Base-by-base conservation (phyloP, 1,139 yeast genomes). In the Entelexis paramagnoliae region DNA sequence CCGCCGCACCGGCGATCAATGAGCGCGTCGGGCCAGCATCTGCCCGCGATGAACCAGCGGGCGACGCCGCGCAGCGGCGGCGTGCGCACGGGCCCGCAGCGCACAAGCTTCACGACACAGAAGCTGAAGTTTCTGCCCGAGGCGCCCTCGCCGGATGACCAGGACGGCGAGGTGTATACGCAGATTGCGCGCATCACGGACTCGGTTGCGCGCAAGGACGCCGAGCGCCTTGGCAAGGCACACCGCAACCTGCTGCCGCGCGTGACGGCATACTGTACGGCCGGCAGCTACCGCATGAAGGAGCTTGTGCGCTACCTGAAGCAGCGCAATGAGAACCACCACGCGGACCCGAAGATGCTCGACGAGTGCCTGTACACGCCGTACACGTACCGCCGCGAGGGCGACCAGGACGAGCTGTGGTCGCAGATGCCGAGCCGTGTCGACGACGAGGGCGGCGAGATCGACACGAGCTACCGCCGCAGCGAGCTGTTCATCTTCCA, bases 361-460 rank as follows among this genome's bases (percentile, higher is more conserved):
- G 97, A 91, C 63, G 98, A 91, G 66, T 91, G 97, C 63, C 72
- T 89, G 17, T 89, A 88, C 64, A 84, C 96, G 0, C 95, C 96
- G 0, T 91, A 88, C 64, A 71, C 72, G 14, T 71, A 70, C n/a
- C 83, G 81, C 62, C 83, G 84, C 57, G 74, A 59, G 16, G 58
- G 60, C 10, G 59, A 52, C 39, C 55, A 55, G 29, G 59, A 56
- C 20, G 55, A 45, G 20, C 30, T 53, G 39, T 48, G 52, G 52
- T 24, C 57, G 28, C 60, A 58, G 47, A 63, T 66, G 36, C 71
- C 81, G 28, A 84, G 83, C 24, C 68, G 94, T 57, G 68, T 87
- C 44, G 95, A 88, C 53, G 96, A 86, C 63, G 95, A 87, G 66
- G 97, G 97, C 53, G 96, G 96, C 30, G 95, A 88, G 60, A 85